Percentiles rank a stretch among this genome's conserved stretches.
These are phyloP conservation scores for Rhizoctonia solani DNA, from an alignment of 1,284 basidiomycete genomes.

Conservation along the genomic window DNA sequence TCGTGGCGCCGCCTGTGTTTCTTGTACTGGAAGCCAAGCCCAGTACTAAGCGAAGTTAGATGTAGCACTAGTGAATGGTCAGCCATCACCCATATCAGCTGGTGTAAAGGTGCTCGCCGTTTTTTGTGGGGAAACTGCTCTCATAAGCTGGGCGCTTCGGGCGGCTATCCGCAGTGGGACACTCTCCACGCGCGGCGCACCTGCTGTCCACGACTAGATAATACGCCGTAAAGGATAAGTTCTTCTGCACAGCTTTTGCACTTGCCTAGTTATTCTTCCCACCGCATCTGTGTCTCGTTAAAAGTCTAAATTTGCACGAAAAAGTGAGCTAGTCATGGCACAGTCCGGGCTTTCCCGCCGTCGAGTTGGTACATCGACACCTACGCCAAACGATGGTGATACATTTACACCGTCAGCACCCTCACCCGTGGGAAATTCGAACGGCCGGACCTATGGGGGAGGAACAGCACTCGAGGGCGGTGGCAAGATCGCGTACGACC, in stretches of 20 bases:
- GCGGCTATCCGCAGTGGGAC: neutral
- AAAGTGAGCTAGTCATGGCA: slow-evolving; percentile 34
- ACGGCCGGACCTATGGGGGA: slow-evolving; percentile 30
- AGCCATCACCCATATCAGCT: too few relatives aligned
- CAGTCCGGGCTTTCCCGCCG: slow-evolving; percentile 39
- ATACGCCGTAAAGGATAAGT: too few relatives aligned
- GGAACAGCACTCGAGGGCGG: slow-evolving; percentile 83
- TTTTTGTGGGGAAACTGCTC: too few relatives aligned
- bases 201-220: too few relatives aligned
- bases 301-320: neutral
- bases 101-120: too few relatives aligned
- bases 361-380: slow-evolving; percentile 36
- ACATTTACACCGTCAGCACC: slow-evolving; percentile 3
- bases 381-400: slow-evolving; percentile 8
- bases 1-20: too few relatives aligned
- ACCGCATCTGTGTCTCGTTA: neutral
- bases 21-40: too few relatives aligned
- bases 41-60: too few relatives aligned
- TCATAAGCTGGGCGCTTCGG: neutral
- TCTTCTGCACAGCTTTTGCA: too few relatives aligned
- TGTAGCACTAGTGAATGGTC: too few relatives aligned
- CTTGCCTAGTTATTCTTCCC: too few relatives aligned
- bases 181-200: neutral
- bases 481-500: slow-evolving; percentile 90
- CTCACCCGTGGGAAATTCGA: neutral